Evolutionary conservation across 306 rosid species (phyloP), one percentile per base, ranked within the genome.

Genomic region (Vigna hirtella): DNA sequence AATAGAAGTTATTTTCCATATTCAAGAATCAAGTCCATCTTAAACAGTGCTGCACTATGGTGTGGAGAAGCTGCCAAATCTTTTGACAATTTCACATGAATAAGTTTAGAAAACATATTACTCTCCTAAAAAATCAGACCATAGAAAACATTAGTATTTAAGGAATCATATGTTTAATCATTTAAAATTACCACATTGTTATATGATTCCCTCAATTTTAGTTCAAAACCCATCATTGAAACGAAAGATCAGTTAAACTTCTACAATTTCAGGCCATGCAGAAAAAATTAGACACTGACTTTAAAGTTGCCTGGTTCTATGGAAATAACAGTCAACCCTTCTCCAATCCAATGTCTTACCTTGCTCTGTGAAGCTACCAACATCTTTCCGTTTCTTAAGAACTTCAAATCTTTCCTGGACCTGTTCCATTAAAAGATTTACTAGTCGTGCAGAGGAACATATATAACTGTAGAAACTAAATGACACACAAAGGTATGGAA

Each of bases 361-460:
- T 91, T 93, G 96, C 85, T 96, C 99, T 48, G 96, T 86, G 86
- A 93, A 96, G 84, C 85, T 88, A 51, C 93, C 94, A 47, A 89
- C 77, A 76, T 57, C 88, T 89, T 89, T 96, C 62, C 96, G 91
- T 82, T 96, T 96, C 87, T 93, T 93, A 65, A 91, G 98, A 78
- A 67, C 69, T 79, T 93, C 96, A 83, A 96, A 93, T 67, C 98
- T 87, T 71, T 91, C 96, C 86, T 93, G 95, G 70, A 96, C 99
- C 98, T 93, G 68, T 48, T 58, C 62, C 87, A 85, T 76, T 52
- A 80, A 64, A 86, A 64, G 28, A 85, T 59, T 48, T 58, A 78
- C 67, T 38, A 55, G 61, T 73, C 58, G 55, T 14, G 52, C n/a
- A 45, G 32, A 56, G 56, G 40, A 47, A 75, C 11, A 69, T 43